Percentiles rank a stretch among this genome's conserved stretches.
phyloP scores from a whole-genome alignment of 2,329 filamentous ascomycete species.

The Trichoderma gracile region DNA sequence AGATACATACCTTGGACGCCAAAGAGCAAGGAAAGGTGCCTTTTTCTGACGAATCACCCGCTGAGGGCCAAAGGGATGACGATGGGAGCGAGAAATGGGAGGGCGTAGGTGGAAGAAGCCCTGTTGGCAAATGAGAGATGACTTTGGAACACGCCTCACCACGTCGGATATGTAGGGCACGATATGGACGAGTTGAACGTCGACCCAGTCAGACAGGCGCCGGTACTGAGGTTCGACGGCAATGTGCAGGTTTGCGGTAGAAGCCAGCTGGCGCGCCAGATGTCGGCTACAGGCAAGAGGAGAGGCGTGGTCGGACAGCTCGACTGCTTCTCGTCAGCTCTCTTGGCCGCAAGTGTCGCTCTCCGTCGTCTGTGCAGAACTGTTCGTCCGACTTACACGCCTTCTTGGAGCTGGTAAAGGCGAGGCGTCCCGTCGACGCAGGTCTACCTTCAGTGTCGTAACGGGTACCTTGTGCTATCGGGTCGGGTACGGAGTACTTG shows the following conservation, averaged over 20 bases:
- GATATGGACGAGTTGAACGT: background rate
- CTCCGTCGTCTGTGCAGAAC: background rate
- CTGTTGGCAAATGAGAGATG: background rate
- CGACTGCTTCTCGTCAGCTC: background rate
- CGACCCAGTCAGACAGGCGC: background rate
- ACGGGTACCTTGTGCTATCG: too few species aligned
- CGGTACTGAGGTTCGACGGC: background rate
- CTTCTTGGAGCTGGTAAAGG: background rate
- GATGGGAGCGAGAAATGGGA: background rate
- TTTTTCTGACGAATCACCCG: background rate
- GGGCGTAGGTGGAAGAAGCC: background rate
- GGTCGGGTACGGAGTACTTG: too few species aligned
- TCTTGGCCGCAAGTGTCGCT: background rate
- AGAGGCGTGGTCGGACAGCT: background rate
- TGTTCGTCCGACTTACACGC: background rate
- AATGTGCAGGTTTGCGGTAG: too few species aligned
- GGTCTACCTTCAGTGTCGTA: too few species aligned
- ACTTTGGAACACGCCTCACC: background rate
- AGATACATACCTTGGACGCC: background rate
- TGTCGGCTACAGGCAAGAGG: background rate
- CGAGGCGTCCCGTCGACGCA: background rate
- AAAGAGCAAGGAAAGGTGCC: background rate
- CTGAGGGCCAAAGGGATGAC: background rate
- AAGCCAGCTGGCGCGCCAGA: background rate
- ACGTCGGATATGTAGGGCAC: background rate